Evolutionary conservation across 768 basidiomycete genomes (phyloP).

Genomic region (Suillus variegatus): DNA sequence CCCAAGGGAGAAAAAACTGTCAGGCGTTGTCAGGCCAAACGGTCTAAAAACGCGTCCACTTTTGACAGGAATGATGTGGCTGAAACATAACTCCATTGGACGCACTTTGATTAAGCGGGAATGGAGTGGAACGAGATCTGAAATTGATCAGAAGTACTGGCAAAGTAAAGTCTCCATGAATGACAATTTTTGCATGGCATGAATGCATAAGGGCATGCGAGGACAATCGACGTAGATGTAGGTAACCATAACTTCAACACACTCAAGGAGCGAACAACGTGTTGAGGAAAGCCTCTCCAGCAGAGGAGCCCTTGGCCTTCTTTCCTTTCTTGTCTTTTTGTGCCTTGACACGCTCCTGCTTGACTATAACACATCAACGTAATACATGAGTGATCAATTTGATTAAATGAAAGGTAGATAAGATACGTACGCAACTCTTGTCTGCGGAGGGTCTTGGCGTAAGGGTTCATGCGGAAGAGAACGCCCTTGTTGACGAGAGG

Average conservation of each 20-base stretch:
- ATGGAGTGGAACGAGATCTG: not conserved
- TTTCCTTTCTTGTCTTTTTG: slow-evolving; percentile 59
- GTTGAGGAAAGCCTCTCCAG: slow-evolving; percentile 82
- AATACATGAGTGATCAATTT: slow-evolving; percentile 10
- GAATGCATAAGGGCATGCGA: slow-evolving; percentile 16
- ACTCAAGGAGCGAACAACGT: slow-evolving; percentile 84
- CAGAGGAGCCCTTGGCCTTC: slow-evolving; percentile 66
- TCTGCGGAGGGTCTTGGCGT: slow-evolving; percentile 91
- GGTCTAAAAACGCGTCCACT: not conserved
- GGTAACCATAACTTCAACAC: slow-evolving; percentile 8
- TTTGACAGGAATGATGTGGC: not conserved
- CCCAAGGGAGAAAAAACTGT: not conserved
- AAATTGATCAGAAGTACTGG: not conserved
- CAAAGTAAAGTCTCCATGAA: slow-evolving; percentile 1
- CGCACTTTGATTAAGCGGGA: not conserved
- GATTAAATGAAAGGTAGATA: not conserved
- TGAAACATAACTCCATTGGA: not conserved
- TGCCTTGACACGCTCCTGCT: slow-evolving; percentile 71
- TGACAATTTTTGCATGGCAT: slow-evolving; percentile 8
- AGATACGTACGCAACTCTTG: slow-evolving; percentile 81
- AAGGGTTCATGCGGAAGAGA: slow-evolving; percentile 97
- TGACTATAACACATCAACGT: slow-evolving; percentile 48
- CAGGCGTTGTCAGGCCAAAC: not conserved
- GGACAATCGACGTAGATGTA: slow-evolving; percentile 10
- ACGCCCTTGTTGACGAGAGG: slow-evolving; percentile 91